These are phyloP conservation scores for Paraphaeosphaeria sporulosa DNA, from an alignment of 2,329 filamentous ascomycete genomes.

Conservation along the genomic window DNA sequence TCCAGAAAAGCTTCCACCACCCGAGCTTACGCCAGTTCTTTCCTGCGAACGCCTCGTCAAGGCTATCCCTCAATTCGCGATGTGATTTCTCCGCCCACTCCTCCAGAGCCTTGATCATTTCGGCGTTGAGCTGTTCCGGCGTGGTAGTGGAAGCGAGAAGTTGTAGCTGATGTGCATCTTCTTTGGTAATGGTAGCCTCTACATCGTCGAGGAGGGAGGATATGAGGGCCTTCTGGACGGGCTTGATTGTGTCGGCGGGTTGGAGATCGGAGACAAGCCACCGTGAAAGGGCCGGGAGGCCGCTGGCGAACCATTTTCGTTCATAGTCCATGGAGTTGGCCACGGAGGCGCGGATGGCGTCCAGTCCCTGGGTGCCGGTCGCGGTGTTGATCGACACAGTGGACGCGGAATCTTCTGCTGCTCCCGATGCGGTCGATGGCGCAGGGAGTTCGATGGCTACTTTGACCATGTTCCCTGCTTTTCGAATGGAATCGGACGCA, in stretches of 20 bases:
- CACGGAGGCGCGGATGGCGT: constrained; percentile 72
- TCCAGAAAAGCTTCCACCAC: constrained; percentile 97
- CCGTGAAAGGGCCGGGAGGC: constrained; percentile 67
- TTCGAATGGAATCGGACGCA: constrained; percentile 47
- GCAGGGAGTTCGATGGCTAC: constrained; percentile 65
- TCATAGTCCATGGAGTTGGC: constrained; percentile 76
- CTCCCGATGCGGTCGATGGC: constrained; percentile 47
- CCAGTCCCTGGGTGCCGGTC: constrained; percentile 68
- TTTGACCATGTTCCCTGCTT: constrained; percentile 56
- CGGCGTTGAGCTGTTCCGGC: constrained; percentile 53
- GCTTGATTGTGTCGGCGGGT: constrained; percentile 63
- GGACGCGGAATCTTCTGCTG: constrained; percentile 25
- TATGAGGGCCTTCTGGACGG: constrained; percentile 71
- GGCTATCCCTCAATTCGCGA: constrained; percentile 79
- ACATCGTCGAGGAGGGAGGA: constrained; percentile 69
- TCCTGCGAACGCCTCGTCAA: constrained; percentile 80
- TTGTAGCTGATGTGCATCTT: constrained; percentile 54
- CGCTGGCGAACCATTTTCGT: constrained; percentile 75
- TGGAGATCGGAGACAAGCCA: constrained; percentile 64
- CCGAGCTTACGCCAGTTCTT: constrained; percentile 78
- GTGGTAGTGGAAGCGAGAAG: constrained; percentile 45
- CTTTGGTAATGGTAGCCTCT: constrained; percentile 58
- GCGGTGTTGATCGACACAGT: constrained; percentile 66
- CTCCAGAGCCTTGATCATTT: constrained; percentile 67
- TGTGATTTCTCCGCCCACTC: constrained; percentile 83